These are phyloP conservation scores for Verbascum thapsus DNA, from an alignment of 257 asterid species.

Conservation along the genomic window DNA sequence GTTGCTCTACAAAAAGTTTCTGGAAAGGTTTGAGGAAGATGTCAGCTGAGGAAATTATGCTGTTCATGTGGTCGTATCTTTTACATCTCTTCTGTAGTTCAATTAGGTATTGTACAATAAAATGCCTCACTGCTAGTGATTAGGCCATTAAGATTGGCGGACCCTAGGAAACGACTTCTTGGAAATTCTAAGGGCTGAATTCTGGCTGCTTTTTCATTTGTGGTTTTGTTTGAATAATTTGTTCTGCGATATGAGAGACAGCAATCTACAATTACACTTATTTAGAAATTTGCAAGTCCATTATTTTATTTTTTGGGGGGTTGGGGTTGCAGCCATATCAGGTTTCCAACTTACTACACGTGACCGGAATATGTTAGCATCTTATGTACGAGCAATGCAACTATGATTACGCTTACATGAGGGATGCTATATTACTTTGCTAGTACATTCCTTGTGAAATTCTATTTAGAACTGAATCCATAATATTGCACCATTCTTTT, in stretches of 20 bases:
- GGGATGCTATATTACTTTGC: conserved; percentile 25
- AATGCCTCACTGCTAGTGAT: background rate
- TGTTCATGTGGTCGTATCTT: conserved; percentile 16
- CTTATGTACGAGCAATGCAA: conserved; percentile 21
- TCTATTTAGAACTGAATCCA: conserved; percentile 20
- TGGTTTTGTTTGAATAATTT: conserved; percentile 22
- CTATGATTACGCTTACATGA: conserved; percentile 14
- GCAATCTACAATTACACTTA: background rate
- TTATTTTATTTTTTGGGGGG: too few relatives aligned
- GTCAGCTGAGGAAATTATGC: conserved; percentile 11
- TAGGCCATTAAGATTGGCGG: conserved; percentile 1
- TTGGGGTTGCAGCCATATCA: conserved; percentile 9
- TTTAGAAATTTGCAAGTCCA: conserved; percentile 12
- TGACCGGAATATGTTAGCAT: background rate
- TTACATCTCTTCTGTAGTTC: conserved; percentile 14
- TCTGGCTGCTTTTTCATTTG: conserved; percentile 13
- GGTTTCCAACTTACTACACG: conserved; percentile 18
- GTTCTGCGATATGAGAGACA: conserved; percentile 15
- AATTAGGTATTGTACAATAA: background rate
- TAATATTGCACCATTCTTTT: conserved; percentile 14
- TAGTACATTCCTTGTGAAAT: conserved; percentile 17
- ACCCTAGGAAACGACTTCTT: conserved; percentile 18
- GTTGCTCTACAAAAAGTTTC: background rate
- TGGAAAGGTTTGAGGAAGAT: background rate
- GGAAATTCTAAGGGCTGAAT: conserved; percentile 10